phyloP scores from a whole-genome alignment of 2,329 filamentous ascomycete species.

The Dryadomyces quercus-mongolicae region DNA sequence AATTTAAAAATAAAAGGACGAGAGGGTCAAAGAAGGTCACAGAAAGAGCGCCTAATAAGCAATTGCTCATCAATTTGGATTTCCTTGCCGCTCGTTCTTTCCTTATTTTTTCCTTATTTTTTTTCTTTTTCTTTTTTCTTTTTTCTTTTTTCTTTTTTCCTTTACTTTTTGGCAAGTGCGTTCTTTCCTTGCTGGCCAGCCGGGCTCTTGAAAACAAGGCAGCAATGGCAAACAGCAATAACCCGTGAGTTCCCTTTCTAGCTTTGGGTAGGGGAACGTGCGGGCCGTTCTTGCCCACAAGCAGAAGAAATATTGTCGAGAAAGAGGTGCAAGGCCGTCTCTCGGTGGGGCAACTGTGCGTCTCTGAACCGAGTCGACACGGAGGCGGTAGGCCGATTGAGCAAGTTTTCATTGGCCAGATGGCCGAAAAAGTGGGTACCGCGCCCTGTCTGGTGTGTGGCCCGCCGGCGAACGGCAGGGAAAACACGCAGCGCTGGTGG shows the following conservation, averaged over 20 bases:
- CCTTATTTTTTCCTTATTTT: not conserved
- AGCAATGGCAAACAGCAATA: not conserved
- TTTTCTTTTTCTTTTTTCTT: not conserved
- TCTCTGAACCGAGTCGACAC: not conserved
- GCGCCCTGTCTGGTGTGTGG: not conserved
- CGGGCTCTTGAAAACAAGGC: too few species aligned
- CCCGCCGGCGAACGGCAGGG: not conserved
- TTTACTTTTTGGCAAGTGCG: not conserved
- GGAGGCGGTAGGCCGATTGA: slow-evolving; percentile 13
- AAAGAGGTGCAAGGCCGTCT: not conserved
- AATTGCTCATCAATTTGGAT: not conserved
- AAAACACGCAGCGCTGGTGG: not conserved
- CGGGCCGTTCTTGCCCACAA: not conserved
- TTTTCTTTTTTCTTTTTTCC: not conserved
- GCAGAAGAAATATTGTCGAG: not conserved
- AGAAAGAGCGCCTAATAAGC: too few species aligned
- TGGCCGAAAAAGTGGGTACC: slow-evolving; percentile 20
- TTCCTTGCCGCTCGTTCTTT: not conserved
- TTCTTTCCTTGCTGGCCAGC: not conserved
- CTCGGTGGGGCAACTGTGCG: not conserved
- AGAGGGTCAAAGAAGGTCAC: too few species aligned
- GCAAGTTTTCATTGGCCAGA: slow-evolving; percentile 29
- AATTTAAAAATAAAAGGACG: too few species aligned
- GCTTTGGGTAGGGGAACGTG: not conserved
- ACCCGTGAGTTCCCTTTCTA: not conserved